These are phyloP conservation scores for Aspergillus coremiiformis DNA, from an alignment of 495 filamentous ascomycete genomes.

Conservation along the genomic window DNA sequence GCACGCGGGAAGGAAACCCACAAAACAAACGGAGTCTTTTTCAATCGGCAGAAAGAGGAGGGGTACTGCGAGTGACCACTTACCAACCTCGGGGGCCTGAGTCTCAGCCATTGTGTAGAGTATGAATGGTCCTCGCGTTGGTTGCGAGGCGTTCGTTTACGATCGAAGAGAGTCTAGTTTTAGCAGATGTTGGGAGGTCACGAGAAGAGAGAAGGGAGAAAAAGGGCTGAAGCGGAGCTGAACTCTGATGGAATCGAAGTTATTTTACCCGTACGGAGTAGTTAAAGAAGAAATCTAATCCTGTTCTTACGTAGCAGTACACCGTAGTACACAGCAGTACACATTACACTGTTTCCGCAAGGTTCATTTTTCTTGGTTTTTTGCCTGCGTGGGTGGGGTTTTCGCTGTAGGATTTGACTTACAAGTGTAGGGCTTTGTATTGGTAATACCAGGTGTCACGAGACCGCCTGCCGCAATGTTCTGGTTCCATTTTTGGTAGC, in stretches of 20 bases:
- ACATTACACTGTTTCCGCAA: background rate
- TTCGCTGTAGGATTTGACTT: background rate
- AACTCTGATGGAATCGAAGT: constrained; percentile 17
- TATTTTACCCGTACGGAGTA: background rate
- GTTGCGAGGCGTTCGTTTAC: constrained; percentile 10
- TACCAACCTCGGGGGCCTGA: constrained; percentile 40
- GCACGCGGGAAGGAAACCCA: constrained; percentile 27
- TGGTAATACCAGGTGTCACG: background rate
- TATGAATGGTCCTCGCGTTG: constrained; percentile 19
- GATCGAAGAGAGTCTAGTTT: constrained; percentile 11
- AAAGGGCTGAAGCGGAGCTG: constrained; percentile 20
- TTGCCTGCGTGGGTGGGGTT: background rate
- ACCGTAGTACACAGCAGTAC: background rate
- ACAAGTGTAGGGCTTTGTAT: background rate
- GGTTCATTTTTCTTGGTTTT: background rate
- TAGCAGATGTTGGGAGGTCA: constrained; percentile 10
- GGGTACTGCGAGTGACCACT: constrained; percentile 19
- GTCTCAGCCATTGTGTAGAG: constrained; percentile 36
- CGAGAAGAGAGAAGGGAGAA: constrained; percentile 23
- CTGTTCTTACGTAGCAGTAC: background rate
- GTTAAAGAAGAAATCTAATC: background rate
- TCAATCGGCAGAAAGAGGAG: constrained; percentile 16
- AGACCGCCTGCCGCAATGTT: constrained; percentile 3
- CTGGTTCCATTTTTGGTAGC: background rate
- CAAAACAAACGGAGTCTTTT: constrained; percentile 39